Evolutionary conservation across 208 protist species (phyloP), one percentile per base, ranked within the genome.

Genomic region (Trypanosoma theileri): DNA sequence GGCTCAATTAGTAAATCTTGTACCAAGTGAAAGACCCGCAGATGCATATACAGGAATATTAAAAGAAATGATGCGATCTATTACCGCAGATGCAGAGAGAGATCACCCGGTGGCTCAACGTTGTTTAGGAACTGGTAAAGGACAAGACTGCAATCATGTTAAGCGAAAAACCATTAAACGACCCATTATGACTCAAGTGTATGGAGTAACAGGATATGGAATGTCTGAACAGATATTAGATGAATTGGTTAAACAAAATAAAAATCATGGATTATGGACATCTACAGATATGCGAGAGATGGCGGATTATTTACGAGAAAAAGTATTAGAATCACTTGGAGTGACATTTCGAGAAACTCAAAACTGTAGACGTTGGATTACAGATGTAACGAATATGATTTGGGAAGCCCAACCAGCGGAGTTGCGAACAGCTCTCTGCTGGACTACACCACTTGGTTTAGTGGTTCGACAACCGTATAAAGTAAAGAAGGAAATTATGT

Each of bases 101-200:
- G 96, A 97, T 22, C 63, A 93, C 67, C 73, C 82, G 19, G 80
- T 97, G 11, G 96, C 95, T 13, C 82, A 92, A 66, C 84, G 91
- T 31, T 93, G 89, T 73, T 53, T 95, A 59, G 89, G 89, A 26
- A 92, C 88, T 13, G 92, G 92, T 24, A 80, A 84, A 66, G 86
- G 88, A 10, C 71, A 91, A 51, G 89, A 99, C 64, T 62, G 83
- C 31, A 82, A 96, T 63, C 94, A 97, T 64, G 91, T 99, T 63
- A 93, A 89, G 53, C 90, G 98, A 28, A 99, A 99, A 76, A 96
- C 98, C 1, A 98, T 99, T 65, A 99, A 99, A 88, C 97, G 98
- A 58, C 98, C 98, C 31, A 98, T 99, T 66, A 99, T 99, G 98
- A 99, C 98, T 0, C 89, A 95, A 69, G 95, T 98, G 24, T 98